phyloP scores from a whole-genome alignment of 1,139 yeast species.

The Nakaseomyces uthaithaninus region DNA sequence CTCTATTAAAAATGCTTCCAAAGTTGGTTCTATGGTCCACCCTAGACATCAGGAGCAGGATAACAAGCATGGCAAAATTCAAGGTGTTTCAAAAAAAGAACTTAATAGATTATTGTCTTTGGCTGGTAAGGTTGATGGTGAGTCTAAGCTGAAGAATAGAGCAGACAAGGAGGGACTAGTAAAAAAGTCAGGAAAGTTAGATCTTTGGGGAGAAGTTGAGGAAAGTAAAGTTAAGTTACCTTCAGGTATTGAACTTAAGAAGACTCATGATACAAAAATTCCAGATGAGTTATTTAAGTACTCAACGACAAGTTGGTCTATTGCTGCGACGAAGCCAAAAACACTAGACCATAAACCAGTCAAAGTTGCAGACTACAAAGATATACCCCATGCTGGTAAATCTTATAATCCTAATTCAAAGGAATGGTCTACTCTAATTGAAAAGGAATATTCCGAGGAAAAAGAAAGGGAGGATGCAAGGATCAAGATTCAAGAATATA shows the following conservation, averaged over 20 bases:
- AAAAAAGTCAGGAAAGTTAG: slow-evolving; percentile 44
- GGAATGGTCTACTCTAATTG: slow-evolving; percentile 70
- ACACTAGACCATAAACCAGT: slow-evolving; percentile 53
- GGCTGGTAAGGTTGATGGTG: slow-evolving; percentile 66
- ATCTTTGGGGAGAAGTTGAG: slow-evolving; percentile 54
- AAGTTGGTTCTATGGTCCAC: slow-evolving; percentile 57
- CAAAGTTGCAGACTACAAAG: slow-evolving; percentile 40
- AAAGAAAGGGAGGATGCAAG: slow-evolving; percentile 59
- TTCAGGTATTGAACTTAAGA: slow-evolving; percentile 25
- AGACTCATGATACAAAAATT: slow-evolving; percentile 21
- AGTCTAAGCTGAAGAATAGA: slow-evolving; percentile 43
- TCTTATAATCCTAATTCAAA: slow-evolving; percentile 87
- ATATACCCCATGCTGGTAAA: slow-evolving; percentile 71
- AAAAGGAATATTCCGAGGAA: slow-evolving; percentile 59
- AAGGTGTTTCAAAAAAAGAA: slow-evolving; percentile 63
- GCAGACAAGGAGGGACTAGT: slow-evolving; percentile 57
- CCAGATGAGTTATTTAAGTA: slow-evolving; percentile 38
- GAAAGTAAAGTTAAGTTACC: slow-evolving; percentile 20
- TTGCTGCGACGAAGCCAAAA: slow-evolving; percentile 46
- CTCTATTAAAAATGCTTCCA: slow-evolving; percentile 51
- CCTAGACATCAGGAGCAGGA: slow-evolving; percentile 28
- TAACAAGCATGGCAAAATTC: slow-evolving; percentile 40
- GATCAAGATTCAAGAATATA: slow-evolving; percentile 50
- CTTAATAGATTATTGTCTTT: slow-evolving; percentile 62
- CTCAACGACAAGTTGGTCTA: slow-evolving; percentile 44